Conservation (phyloP, 306 rosid species). For the Prunus davidiana region DNA sequence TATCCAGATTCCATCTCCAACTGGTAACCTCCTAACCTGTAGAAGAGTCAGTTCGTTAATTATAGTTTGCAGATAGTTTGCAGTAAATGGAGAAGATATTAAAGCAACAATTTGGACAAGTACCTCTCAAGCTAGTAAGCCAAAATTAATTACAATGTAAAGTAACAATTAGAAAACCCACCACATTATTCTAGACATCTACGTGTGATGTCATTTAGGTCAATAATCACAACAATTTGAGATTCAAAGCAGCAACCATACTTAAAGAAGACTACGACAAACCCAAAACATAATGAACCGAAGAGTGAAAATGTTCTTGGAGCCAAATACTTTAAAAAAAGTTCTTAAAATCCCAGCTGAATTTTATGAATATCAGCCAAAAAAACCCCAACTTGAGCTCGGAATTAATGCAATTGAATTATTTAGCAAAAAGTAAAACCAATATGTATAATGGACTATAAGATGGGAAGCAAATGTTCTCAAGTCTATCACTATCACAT, state of each 20-base stretch:
- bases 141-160: neutral
- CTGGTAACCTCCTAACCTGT: conserved; percentile 85
- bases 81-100: conserved; percentile 8
- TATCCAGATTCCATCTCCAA: conserved; percentile 98
- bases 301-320: neutral
- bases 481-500: neutral
- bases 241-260: neutral
- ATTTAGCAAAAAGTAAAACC: neutral
- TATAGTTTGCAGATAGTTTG: conserved; percentile 5
- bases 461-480: neutral
- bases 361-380: neutral
- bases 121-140: neutral
- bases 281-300: neutral
- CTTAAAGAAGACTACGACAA: neutral
- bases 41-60: conserved; percentile 20
- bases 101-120: neutral
- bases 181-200: neutral
- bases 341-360: neutral
- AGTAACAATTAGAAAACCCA: neutral
- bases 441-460: neutral
- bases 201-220: neutral
- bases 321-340: neutral
- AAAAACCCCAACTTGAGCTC: neutral
- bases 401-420: neutral
- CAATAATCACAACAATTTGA: neutral